phyloP scores from a whole-genome alignment of 2,329 filamentous ascomycete genomes.

The Fusarium concolor region DNA sequence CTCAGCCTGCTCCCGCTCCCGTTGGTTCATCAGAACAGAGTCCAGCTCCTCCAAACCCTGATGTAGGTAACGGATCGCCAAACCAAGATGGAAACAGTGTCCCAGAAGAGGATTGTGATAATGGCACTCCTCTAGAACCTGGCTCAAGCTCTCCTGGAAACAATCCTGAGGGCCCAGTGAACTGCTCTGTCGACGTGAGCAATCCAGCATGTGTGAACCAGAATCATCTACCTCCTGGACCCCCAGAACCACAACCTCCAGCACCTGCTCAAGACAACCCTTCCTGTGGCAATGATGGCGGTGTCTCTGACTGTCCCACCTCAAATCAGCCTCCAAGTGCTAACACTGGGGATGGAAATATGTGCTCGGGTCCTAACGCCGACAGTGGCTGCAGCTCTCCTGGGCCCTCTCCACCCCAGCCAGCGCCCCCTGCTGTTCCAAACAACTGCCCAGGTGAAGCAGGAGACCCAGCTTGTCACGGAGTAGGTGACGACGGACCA shows the following conservation, averaged over 20 bases:
- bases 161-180: not conserved
- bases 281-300: not conserved
- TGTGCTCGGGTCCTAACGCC: not conserved
- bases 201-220: slow-evolving; percentile 7
- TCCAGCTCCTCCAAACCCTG: not conserved
- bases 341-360: not conserved
- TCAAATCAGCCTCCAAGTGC: not conserved
- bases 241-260: not conserved
- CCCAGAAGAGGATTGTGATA: slow-evolving; percentile 15
- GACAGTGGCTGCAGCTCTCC: not conserved
- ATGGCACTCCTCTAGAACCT: not conserved
- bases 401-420: not conserved
- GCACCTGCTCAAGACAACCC: not conserved
- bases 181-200: slow-evolving; percentile 1
- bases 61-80: not conserved
- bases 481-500: not conserved
- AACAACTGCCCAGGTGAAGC: not conserved
- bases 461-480: not conserved
- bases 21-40: not conserved
- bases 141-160: not conserved
- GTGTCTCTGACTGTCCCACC: not conserved
- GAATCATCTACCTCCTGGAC: not conserved
- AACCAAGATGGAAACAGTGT: not conserved
- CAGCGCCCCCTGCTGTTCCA: not conserved
- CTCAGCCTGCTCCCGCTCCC: not conserved